Conservation (phyloP, 177 flowering plant species). For the Vitis hybrid region DNA sequence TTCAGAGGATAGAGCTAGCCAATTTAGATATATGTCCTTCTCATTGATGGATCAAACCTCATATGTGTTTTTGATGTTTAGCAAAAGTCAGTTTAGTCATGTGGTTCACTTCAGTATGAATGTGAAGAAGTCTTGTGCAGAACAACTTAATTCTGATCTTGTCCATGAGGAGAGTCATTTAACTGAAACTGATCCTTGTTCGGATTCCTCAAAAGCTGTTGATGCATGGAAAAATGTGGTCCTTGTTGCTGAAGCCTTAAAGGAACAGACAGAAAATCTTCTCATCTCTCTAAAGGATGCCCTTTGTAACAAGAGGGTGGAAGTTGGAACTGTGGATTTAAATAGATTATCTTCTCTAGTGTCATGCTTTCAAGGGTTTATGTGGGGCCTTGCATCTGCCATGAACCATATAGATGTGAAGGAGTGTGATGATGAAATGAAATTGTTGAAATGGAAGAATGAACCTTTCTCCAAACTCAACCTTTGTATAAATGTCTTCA, state of each 20-base stretch:
- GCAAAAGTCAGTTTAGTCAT: conserved; percentile 37
- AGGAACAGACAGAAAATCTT: conserved; percentile 37
- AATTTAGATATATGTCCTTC: conserved; percentile 35
- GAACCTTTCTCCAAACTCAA: conserved; percentile 32
- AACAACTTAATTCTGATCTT: conserved; percentile 11
- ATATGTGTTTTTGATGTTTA: conserved; percentile 40
- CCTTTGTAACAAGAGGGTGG: conserved; percentile 14
- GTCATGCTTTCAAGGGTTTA: conserved; percentile 68
- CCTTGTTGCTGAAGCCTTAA: conserved; percentile 43
- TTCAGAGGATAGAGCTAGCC: conserved; percentile 28
- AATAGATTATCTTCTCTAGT: conserved; percentile 45
- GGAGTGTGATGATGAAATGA: conserved; percentile 16
- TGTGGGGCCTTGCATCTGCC: conserved; percentile 74
- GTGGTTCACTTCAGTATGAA: conserved; percentile 19
- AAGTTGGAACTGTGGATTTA: conserved; percentile 21
- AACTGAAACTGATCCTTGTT: conserved; percentile 19
- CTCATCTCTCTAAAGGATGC: conserved; percentile 27
- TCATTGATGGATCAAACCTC: conserved; percentile 84
- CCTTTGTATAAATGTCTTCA: conserved; percentile 29
- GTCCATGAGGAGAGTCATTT: conserved; percentile 9
- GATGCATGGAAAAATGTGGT: conserved; percentile 38
- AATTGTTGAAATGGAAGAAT: conserved; percentile 23
- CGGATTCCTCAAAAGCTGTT: conserved; percentile 19
- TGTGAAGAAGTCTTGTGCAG: conserved; percentile 15
- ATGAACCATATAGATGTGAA: conserved; percentile 19